Percentiles rank a stretch among this genome's conserved stretches.
phyloP scores from a whole-genome alignment of 2,329 filamentous ascomycete species.

The Intubia oerlemansii region DNA sequence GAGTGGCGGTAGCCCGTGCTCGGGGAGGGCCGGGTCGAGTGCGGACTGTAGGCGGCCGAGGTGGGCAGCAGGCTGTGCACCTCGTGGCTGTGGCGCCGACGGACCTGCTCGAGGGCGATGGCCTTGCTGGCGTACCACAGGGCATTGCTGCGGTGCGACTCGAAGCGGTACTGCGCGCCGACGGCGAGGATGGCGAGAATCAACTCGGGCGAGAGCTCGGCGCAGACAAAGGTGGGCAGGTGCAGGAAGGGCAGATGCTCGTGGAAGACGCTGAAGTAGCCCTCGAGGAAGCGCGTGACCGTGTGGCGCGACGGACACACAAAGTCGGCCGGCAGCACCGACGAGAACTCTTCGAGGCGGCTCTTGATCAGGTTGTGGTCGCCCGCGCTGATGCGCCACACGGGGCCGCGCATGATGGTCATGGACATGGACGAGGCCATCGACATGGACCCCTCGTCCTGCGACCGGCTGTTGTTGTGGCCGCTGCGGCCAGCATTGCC shows the following conservation, averaged over 20 bases:
- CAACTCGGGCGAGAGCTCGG: slow-evolving; percentile 45
- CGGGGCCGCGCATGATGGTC: slow-evolving; percentile 12
- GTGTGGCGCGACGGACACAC: slow-evolving; percentile 49
- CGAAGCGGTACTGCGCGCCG: slow-evolving; percentile 44
- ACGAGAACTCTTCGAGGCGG: slow-evolving; percentile 38
- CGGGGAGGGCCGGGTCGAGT: slow-evolving; percentile 36
- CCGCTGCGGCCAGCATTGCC: not conserved
- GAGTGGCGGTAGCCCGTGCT: slow-evolving; percentile 35
- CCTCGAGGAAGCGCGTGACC: slow-evolving; percentile 45
- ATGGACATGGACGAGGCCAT: not conserved
- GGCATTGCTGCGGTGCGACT: slow-evolving; percentile 34
- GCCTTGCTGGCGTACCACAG: slow-evolving; percentile 40
- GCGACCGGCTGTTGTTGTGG: slow-evolving; percentile 10
- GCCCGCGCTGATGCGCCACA: slow-evolving; percentile 26
- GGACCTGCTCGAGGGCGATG: slow-evolving; percentile 35
- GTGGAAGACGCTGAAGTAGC: slow-evolving; percentile 46
- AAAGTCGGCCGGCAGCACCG: slow-evolving; percentile 38
- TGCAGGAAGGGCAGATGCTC: slow-evolving; percentile 42
- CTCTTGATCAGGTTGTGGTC: slow-evolving; percentile 35
- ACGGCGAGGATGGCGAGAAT: slow-evolving; percentile 46
- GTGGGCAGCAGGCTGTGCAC: slow-evolving; percentile 34
- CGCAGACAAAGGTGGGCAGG: slow-evolving; percentile 40
- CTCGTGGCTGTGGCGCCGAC: slow-evolving; percentile 32
- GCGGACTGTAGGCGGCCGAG: slow-evolving; percentile 34
- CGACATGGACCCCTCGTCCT: slow-evolving; percentile 17